Percentiles rank a stretch among this genome's conserved stretches.
phyloP scores from a whole-genome alignment of 192 early-diverging fungal species.

The Phycomyces blakesleeanus region DNA sequence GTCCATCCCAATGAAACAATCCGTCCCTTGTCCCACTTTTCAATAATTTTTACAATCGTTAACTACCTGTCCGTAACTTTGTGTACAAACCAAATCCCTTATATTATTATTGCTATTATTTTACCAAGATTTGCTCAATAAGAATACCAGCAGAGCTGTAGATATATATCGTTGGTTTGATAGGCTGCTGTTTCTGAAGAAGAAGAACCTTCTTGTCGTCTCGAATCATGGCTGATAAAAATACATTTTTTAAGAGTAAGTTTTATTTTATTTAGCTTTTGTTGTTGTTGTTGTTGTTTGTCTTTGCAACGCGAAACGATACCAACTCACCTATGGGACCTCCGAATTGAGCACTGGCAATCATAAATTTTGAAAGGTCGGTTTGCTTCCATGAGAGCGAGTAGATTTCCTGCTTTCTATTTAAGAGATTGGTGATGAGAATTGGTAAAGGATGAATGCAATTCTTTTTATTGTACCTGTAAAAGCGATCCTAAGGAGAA shows the following conservation, averaged over 20 bases:
- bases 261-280: conserved; percentile 8
- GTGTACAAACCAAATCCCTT: conserved; percentile 1
- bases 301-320: no score
- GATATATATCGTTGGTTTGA: conserved; percentile 78
- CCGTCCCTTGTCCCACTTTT: conserved; percentile 80
- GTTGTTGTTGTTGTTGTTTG: not conserved
- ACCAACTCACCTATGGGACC: conserved; percentile 79
- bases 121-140: conserved; percentile 81
- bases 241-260: not conserved
- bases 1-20: conserved; percentile 96
- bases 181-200: conserved; percentile 65
- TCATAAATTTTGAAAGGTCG: conserved; percentile 77
- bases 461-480: conserved; percentile 39
- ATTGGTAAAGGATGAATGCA: not conserved
- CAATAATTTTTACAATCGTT: not conserved
- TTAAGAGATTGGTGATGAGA: not conserved
- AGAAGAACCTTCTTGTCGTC: conserved; percentile 82
- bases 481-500: conserved; percentile 46
- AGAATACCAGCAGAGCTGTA: conserved; percentile 84
- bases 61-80: not conserved
- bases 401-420: conserved; percentile 78
- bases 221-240: conserved; percentile 79
- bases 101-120: no score
- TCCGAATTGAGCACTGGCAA: conserved; percentile 85
- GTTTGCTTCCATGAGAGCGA: conserved; percentile 86